Percentiles rank a stretch among this genome's conserved stretches.
phyloP scores from a whole-genome alignment of 1,139 yeast species.

The Sugiyamaella neomexicana region DNA sequence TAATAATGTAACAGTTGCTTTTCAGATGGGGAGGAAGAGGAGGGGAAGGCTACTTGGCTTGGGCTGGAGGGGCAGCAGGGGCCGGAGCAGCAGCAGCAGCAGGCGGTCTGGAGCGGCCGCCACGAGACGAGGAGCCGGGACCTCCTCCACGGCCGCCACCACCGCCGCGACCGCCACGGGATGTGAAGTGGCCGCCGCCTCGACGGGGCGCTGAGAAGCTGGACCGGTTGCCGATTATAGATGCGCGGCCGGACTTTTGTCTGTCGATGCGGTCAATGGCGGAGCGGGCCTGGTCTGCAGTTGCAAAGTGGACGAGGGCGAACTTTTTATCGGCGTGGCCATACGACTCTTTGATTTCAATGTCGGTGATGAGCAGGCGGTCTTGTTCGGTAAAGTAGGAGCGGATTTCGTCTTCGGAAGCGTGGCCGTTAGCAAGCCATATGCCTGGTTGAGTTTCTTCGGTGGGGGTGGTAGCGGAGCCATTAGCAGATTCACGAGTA shows the following conservation, averaged over 20 bases:
- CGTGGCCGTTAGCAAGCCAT: conserved; percentile 44
- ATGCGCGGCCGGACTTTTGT: conserved; percentile 35
- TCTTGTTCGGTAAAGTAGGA: conserved; percentile 40
- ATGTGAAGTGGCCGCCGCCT: conserved; percentile 20
- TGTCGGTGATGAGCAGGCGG: conserved; percentile 36
- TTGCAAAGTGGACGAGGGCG: conserved; percentile 43
- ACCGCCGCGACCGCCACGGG: conserved; percentile 23
- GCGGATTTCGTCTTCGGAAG: conserved; percentile 38
- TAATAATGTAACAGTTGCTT: conserved; percentile 3
- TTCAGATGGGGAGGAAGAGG: background rate
- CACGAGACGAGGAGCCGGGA: background rate
- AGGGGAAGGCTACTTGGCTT: background rate
- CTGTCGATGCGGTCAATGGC: conserved; percentile 41
- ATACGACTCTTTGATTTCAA: conserved; percentile 35
- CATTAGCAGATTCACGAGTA: background rate
- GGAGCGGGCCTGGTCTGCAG: conserved; percentile 39
- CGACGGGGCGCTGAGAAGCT: conserved; percentile 21
- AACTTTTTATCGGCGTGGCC: conserved; percentile 36
- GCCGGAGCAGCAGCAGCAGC: background rate
- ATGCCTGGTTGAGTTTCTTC: conserved; percentile 37
- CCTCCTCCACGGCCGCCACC: conserved; percentile 26
- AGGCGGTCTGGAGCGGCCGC: background rate
- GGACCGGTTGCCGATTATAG: conserved; percentile 29
- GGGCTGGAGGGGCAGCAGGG: background rate
- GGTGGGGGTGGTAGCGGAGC: background rate